phyloP scores from a whole-genome alignment of 768 basidiomycete genomes.

The Mycena sanguinolenta region DNA sequence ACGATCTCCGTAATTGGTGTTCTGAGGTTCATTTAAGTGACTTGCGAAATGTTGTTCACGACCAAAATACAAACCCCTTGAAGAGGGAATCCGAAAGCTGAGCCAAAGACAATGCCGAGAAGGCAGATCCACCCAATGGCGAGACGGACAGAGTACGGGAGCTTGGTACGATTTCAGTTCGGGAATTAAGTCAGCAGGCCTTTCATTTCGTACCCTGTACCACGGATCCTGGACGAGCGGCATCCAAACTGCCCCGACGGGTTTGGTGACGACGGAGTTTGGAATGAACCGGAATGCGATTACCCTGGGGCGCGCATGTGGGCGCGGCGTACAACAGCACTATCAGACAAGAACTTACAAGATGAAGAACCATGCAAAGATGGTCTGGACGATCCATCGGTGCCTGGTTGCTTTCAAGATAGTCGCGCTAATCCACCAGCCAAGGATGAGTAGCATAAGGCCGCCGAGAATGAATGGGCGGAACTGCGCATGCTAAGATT shows the following conservation, averaged over 20 bases:
- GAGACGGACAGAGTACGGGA: conserved; percentile 61
- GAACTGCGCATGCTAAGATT: conserved; percentile 23
- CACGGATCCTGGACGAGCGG: conserved; percentile 77
- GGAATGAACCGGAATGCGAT: conserved; percentile 91
- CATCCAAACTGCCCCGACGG: conserved; percentile 80
- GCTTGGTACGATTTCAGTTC: not conserved
- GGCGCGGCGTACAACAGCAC: not conserved
- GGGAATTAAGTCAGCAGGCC: too few species aligned
- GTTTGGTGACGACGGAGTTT: conserved; percentile 74
- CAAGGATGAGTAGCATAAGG: conserved; percentile 74
- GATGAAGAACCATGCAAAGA: conserved; percentile 89
- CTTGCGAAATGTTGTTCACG: too few species aligned
- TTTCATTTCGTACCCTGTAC: conserved; percentile 50
- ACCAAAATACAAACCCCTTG: conserved; percentile 53
- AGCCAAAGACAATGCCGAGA: conserved; percentile 84
- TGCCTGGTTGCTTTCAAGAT: conserved; percentile 77
- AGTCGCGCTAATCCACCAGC: conserved; percentile 89
- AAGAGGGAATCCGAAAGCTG: conserved; percentile 83
- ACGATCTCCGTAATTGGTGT: conserved; percentile 80
- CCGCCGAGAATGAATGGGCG: conserved; percentile 64
- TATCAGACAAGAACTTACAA: conserved; percentile 58
- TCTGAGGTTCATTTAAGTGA: conserved; percentile 46
- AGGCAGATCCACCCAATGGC: conserved; percentile 83
- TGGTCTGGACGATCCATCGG: conserved; percentile 86
- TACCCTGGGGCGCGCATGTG: conserved; percentile 54